Percentiles rank a stretch among this genome's conserved stretches.
phyloP scores from a whole-genome alignment of 352 stramenopile genomes.

The Thraustochytrium aureum region DNA sequence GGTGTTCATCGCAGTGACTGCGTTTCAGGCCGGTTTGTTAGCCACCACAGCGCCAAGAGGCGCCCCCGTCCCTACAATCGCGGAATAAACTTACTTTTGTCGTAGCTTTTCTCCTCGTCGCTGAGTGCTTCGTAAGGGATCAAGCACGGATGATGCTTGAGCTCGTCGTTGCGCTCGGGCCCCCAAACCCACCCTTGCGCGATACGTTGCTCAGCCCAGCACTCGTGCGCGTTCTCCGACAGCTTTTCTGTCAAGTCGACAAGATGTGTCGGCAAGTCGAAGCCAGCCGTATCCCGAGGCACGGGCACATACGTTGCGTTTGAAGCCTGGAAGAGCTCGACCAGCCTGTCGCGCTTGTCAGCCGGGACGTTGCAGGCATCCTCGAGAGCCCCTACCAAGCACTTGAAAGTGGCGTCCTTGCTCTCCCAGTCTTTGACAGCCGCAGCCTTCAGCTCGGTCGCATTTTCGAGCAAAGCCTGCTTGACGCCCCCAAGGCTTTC shows the following conservation, averaged over 20 bases:
- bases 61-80: too few species aligned
- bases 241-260: conserved; percentile 34
- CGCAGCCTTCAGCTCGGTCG: too few species aligned
- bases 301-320: conserved; percentile 39
- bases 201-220: conserved; percentile 48
- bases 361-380: too few species aligned
- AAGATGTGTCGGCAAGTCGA: conserved; percentile 36
- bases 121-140: conserved; percentile 12
- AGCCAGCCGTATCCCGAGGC: conserved; percentile 15
- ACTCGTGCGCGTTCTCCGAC: conserved; percentile 50
- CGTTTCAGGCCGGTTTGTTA: neutral
- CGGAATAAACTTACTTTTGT: conserved; percentile 3
- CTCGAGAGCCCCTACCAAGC: too few species aligned
- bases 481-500: too few species aligned
- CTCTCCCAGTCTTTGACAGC: too few species aligned
- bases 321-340: too few species aligned
- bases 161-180: conserved; percentile 1
- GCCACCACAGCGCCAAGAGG: neutral
- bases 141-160: conserved; percentile 29
- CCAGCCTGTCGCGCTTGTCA: too few species aligned
- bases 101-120: conserved; percentile 49
- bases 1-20: conserved; percentile 47
- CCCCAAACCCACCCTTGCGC: conserved; percentile 34
- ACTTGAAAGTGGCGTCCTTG: too few species aligned
- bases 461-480: too few species aligned